Evolutionary conservation across 2,329 filamentous ascomycete species (phyloP), one percentile per base, ranked within the genome.

Genomic region (Fusarium temperatum): DNA sequence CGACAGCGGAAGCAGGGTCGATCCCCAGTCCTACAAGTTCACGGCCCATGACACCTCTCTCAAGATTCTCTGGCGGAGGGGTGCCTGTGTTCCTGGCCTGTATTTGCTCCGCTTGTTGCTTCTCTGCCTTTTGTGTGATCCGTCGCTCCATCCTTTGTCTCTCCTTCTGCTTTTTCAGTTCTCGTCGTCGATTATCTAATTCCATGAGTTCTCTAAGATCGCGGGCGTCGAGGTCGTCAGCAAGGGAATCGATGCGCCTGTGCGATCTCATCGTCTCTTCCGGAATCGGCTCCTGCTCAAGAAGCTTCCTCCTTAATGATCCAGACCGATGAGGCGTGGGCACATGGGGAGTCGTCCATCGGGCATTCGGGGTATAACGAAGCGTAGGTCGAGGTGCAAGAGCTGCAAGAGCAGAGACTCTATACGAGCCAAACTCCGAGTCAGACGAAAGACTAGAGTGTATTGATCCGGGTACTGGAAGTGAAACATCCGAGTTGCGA

Each of bases 181-280:
- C 94, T 73, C 89, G 90, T 65, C 96, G 89, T 77, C 95, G 90
- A 74, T 92, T 88, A 79, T 99, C 96, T 68, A 96, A 88, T 77
- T 99, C 96, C 89, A 99, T 92, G 36, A 98, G 86, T 80, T 97
- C 93, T 66, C 96, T 89, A 44, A 99, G 82, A 76, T 94, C 95
- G 59, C 92, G 90, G 8, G 96, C 93, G 82, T 94, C 94, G 62
- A 99, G 87, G 67, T 94, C 92, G 79, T 98, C 93, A 28, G 95
- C 96, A 50, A 98, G 83, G 82, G 93, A 84, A 83, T 94, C 83
- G 80, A 93, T 83, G 78, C 90, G 83, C 83, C 92, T 90, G 75
- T 89, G 89, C 7, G 88, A 88, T 73, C 87, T 90, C 35, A 91
- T 78, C 0, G 84, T 87, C 42, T 90, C 91, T 69, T 94, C 90